Base-by-base conservation (phyloP, 2,329 filamentous ascomycete species). In the Cyanodermella asteris region DNA sequence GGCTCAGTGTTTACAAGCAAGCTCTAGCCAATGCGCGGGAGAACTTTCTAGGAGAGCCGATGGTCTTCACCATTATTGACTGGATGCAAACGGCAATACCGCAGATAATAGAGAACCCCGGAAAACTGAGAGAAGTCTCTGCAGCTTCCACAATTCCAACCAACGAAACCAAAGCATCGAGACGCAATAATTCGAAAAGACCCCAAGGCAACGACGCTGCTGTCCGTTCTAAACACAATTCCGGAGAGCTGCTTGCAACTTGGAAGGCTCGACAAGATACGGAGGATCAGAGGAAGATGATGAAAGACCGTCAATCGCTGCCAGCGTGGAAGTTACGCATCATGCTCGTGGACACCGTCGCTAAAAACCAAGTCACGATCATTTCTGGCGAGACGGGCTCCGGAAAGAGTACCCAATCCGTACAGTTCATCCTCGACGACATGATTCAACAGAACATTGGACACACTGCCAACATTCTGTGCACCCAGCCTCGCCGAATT, bases 371-470 rank as follows among this genome's bases (percentile, higher is more conserved):
- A 46, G 81, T 97, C 25, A 91, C 80, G 1, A 93, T 97, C 39
- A 87, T 97, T 38, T 90, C 82, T 21, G 87, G 87, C 36, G 87
- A 94, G 50, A 97, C 87, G 4, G 87, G 87, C 26, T 91, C 80
- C 11, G 87, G 87, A 42, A 97, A 97, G 49, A 91, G 78, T 24
- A 94, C 87, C 1, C 87, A 97, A 46, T 87, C 80, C 3, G 80
- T 94, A 17, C 87, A 97, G 45, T 97, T 94, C 46, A 62, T 97
- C 21, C 59, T 97, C 2, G 87, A 97, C 39, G 78, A 94, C 38
- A 55, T 94, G 34, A 91, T 93, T 38, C 59, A 64, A 32, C 61
- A 64, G 22, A 66, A 72, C 6, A 57, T 90, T 6, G 87, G 84
- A 3, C 64, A 64, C 8, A 66, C 66, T 8, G 76, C 72, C 16